These are phyloP conservation scores for Quercus engelmannii DNA, from an alignment of 306 rosid species.

Conservation along the genomic window DNA sequence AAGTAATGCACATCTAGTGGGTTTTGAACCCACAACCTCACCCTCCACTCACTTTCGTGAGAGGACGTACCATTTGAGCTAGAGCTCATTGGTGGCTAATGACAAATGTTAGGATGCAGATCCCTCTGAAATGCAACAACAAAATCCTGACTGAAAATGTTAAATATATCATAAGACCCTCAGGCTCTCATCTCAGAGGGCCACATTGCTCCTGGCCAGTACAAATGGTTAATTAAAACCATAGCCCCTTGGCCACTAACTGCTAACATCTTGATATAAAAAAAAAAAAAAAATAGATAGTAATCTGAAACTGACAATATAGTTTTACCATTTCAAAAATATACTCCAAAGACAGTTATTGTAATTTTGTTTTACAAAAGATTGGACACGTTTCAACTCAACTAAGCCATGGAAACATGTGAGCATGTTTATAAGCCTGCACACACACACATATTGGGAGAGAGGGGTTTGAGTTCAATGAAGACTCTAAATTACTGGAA, in stretches of 20 bases:
- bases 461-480: neutral
- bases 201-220: neutral
- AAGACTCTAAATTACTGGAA: neutral
- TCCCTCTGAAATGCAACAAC: neutral
- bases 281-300: neutral
- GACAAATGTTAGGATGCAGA: neutral
- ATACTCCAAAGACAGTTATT: neutral
- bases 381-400: neutral
- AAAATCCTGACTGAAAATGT: neutral
- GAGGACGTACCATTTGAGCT: too few species aligned
- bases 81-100: too few species aligned
- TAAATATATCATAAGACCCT: neutral
- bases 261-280: neutral
- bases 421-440: neutral
- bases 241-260: neutral
- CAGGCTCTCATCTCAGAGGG: neutral
- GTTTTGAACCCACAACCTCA: too few species aligned
- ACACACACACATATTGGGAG: neutral
- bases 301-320: neutral
- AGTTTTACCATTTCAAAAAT: neutral
- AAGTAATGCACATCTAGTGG: too few species aligned
- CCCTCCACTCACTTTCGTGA: too few species aligned
- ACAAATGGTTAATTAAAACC: neutral
- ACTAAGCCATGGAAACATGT: neutral
- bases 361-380: neutral